Percentiles rank a stretch among this genome's conserved stretches.
Conservation (phyloP, 768 basidiomycete species). For the Asterophora parasitica region DNA sequence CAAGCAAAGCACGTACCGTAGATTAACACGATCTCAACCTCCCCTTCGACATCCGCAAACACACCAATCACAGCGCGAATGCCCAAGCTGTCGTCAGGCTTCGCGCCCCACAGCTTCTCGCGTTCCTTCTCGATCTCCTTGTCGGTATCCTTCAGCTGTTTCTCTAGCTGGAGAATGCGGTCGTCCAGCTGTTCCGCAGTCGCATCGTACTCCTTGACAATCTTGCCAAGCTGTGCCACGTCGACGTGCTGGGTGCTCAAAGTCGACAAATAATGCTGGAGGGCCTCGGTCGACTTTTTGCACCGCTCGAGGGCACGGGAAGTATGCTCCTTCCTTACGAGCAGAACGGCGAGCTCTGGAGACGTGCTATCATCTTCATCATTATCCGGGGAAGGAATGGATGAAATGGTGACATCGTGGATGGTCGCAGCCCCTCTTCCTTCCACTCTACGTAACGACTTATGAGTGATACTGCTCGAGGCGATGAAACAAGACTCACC, state of each 20-base stretch:
- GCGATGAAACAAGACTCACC: constrained; percentile 21
- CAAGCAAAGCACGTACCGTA: constrained; percentile 28
- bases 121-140: constrained; percentile 22
- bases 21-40: constrained; percentile 33
- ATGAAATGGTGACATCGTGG: constrained; percentile 37
- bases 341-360: constrained; percentile 21
- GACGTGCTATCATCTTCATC: too few relatives aligned
- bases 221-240: constrained; percentile 21
- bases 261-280: constrained; percentile 32
- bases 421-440: constrained; percentile 41
- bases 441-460: constrained; percentile 31
- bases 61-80: constrained; percentile 29
- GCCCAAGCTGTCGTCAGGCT: constrained; percentile 22
- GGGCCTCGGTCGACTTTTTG: constrained; percentile 21
- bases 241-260: constrained; percentile 29
- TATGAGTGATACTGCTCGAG: background rate
- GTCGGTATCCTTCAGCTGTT: constrained; percentile 20
- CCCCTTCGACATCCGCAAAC: constrained; percentile 31
- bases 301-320: constrained; percentile 29
- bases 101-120: constrained; percentile 12
- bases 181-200: constrained; percentile 30
- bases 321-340: constrained; percentile 18
- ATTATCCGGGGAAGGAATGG: constrained; percentile 14
- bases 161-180: constrained; percentile 24
- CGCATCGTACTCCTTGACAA: constrained; percentile 29